Evolutionary conservation across 2,329 filamentous ascomycete species (phyloP).

Genomic region (Fusarium coicis): DNA sequence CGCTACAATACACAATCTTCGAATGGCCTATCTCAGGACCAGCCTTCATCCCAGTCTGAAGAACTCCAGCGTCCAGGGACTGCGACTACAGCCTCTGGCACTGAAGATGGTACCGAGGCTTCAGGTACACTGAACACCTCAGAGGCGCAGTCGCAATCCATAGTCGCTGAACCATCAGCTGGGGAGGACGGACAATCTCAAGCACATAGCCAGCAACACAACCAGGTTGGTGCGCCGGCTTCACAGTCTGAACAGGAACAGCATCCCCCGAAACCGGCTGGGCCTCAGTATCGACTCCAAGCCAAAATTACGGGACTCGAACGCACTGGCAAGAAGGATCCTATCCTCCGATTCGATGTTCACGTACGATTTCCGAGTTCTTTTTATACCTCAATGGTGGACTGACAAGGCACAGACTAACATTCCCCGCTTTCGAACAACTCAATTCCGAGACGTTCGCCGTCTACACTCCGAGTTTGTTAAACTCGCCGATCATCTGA

Average conservation of each 20-base stretch:
- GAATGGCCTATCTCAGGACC: conserved; percentile 55
- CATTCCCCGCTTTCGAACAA: conserved; percentile 96
- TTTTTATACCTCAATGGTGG: neutral
- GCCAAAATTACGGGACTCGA: conserved; percentile 95
- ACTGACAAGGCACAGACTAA: conserved; percentile 76
- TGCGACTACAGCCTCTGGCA: conserved; percentile 58
- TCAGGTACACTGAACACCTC: conserved; percentile 43
- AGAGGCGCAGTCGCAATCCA: conserved; percentile 33
- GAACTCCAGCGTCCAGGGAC: conserved; percentile 59
- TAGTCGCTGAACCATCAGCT: conserved; percentile 22
- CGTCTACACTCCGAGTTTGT: conserved; percentile 95
- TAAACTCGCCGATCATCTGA: conserved; percentile 94
- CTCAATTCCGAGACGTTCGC: conserved; percentile 96
- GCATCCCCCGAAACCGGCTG: conserved; percentile 66
- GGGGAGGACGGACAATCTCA: conserved; percentile 18
- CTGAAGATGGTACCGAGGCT: conserved; percentile 53
- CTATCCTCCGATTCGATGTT: conserved; percentile 93
- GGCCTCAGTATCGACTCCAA: conserved; percentile 84
- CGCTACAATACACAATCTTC: conserved; percentile 56
- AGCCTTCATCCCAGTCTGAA: conserved; percentile 49
- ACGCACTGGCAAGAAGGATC: conserved; percentile 93
- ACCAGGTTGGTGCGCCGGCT: conserved; percentile 29
- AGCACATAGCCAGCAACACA: conserved; percentile 46
- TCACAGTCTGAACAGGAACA: conserved; percentile 50
- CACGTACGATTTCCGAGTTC: conserved; percentile 71